Conservation (phyloP, 163 green algal species). For the Chlamydomonas reinhardtii region DNA sequence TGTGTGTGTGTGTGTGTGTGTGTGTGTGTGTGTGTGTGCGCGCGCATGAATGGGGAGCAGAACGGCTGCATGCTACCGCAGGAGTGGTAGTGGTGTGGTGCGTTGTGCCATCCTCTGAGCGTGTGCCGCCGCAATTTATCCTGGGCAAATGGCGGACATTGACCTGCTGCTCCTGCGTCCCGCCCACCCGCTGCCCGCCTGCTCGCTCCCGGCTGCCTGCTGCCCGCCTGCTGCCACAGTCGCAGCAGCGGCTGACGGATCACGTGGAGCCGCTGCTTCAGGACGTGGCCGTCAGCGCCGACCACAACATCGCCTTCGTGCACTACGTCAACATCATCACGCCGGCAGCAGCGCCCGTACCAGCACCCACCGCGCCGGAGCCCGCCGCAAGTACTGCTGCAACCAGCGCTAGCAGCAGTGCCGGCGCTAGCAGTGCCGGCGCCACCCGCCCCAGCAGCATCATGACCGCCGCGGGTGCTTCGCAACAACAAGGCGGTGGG, state of each 20-base stretch:
- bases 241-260: constrained; percentile 10
- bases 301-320: constrained; percentile 49
- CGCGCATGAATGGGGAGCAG: too few relatives aligned
- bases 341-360: neutral
- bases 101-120: too few relatives aligned
- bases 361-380: neutral
- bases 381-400: too few relatives aligned
- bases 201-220: neutral
- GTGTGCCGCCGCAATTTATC: too few relatives aligned
- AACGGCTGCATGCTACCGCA: too few relatives aligned
- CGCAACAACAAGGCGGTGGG: neutral
- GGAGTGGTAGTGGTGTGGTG: too few relatives aligned
- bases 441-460: neutral
- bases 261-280: constrained; percentile 19
- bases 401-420: neutral
- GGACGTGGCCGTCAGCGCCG: constrained; percentile 29
- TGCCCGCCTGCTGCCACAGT: neutral
- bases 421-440: neutral
- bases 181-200: neutral
- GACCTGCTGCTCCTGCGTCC: too few relatives aligned
- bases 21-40: neutral
- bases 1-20: neutral
- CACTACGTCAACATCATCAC: constrained; percentile 36
- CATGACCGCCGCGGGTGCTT: neutral
- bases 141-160: too few relatives aligned